Base-by-base conservation (phyloP, 1,284 basidiomycete species). In the Cystobasidium sp. region DNA sequence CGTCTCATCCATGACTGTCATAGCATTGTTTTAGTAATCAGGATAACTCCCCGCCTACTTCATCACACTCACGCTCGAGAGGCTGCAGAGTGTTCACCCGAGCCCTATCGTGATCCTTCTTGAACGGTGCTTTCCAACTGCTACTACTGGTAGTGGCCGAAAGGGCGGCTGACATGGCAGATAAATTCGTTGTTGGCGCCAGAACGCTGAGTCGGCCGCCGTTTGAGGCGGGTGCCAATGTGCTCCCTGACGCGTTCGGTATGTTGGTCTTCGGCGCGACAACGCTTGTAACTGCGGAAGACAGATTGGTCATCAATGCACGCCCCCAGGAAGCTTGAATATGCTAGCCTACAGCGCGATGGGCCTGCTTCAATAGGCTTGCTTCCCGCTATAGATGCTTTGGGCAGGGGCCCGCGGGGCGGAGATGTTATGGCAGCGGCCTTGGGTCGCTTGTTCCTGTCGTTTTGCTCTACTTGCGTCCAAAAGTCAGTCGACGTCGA, bases 21-120 rank as follows among this genome's bases (percentile, higher is more conserved):
- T 16, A 12, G 31, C n/a, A 44, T 6, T 4, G 8, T n/a, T 5
- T 59, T 3, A 59, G 39, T 43, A 6, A 59, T 8, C 10, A 41
- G 41, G 2, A 55, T 2, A 55, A 47, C 12, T 46, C 14, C 1
- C 12, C 0, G 61, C 43, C 31, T 10, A 1, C 10, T 10, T 37
- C 9, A 37, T 47, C 20, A 10, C 46, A 20, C 64, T 66, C 39
- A 66, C 64, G 31, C 46, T n/a, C 46, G 14, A 66, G 43, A 5
- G 64, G 64, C 7, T 66, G 49, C 51, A 66, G 41, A 14, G 24
- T 44, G 8, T 24, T 51, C 14, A 66, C 64, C n/a, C 49, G 31
- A 7, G 51, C 64, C 24, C 64, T 52, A 22, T 20, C 64, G n/a
- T 66, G 64, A 53, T 55, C 37, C n/a, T 47, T 66, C 20, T 66